Evolutionary conservation across 2,329 filamentous ascomycete species (phyloP), one percentile per base, ranked within the genome.

Genomic region (Fusarium proliferatum): DNA sequence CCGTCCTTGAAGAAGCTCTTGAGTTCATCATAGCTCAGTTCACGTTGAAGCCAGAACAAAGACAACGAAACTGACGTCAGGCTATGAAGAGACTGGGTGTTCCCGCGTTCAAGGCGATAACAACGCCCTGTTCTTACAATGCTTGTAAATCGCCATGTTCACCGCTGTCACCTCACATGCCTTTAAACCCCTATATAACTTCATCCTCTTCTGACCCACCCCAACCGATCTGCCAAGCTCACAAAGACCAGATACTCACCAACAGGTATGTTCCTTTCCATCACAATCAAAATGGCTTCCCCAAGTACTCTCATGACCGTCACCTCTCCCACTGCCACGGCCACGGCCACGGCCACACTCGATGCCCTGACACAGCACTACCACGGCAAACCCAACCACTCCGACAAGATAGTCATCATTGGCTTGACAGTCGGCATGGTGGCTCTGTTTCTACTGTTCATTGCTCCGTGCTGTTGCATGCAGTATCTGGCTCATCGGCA

Each of bases 391-490:
- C 51, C 51, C 34, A 41, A 1, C 26, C 34, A 21, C 36, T 49
- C 43, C 15, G 61, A 62, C 39, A 56, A 33, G n/a, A 17, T 33
- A n/a, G 57, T 10, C n/a, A 61, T 42, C 5, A 55, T 64, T 11
- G 43, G 61, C 30, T 16, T 76, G 6, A 48, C 48, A 10, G 10
- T 72, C 9, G 39, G 51, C 0, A 12, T 75, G 17, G 23, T 49
- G 2, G 11, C 39, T 4, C 15, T 73, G 1, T 64, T 75, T 41
- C 10, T 57, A 4, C 13, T 75, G 3, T 53, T 76, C 26, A 23
- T 75, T 15, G 10, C 68, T 15, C 74, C 74, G 11, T 68, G 67
- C 23, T 55, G 41, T 17, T 57, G 63, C 7, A 34, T 67, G 5
- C 64, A 66, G n/a, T 52, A 42, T 1, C 39, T 76, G 2, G 64